phyloP scores from a whole-genome alignment of 768 basidiomycete species.

The Mycena venus region DNA sequence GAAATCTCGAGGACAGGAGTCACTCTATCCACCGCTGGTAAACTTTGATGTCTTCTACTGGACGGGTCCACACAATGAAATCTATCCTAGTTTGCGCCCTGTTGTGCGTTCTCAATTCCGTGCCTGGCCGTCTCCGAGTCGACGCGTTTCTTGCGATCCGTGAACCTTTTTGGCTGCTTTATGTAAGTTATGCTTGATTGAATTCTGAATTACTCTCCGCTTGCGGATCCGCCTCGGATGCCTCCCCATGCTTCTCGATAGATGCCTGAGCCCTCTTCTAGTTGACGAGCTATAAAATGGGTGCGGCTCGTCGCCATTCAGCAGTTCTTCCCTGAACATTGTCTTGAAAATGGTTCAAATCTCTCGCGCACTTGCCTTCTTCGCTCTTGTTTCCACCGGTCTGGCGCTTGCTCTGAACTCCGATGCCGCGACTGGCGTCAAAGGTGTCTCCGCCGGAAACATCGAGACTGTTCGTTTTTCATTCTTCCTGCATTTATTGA shows the following conservation, averaged over 20 bases:
- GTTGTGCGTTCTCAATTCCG: no score
- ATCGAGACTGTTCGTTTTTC: no score
- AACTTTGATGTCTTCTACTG: no score
- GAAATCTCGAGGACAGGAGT: no score
- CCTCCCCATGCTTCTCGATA: neutral
- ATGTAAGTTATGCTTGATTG: neutral
- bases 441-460: no score
- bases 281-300: neutral
- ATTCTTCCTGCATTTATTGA: no score
- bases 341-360: slow-evolving; percentile 39
- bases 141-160: no score
- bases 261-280: neutral
- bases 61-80: no score
- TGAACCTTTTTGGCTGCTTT: no score
- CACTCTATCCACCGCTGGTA: no score
- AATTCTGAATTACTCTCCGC: neutral
- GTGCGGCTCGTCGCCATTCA: neutral
- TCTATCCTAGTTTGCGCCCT: no score
- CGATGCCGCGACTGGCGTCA: neutral
- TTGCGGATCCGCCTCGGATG: neutral
- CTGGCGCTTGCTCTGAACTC: neutral
- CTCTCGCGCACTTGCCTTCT: slow-evolving; percentile 56
- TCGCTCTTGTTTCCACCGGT: slow-evolving; percentile 57
- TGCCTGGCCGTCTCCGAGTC: no score
- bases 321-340: neutral